Base-by-base conservation (phyloP, 768 basidiomycete genomes). In the Termitomyces sp. region DNA sequence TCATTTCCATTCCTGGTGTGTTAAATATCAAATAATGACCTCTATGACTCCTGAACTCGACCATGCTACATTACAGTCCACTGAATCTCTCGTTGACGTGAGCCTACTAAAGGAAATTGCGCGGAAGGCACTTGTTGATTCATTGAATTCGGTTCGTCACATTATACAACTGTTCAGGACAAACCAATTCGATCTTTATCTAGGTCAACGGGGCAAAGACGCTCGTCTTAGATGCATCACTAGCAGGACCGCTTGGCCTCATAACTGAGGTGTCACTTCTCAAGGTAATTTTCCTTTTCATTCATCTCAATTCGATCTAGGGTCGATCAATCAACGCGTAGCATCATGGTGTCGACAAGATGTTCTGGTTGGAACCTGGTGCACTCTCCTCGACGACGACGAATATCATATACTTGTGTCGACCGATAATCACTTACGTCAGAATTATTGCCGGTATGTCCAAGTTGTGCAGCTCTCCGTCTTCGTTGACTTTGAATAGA, bases 261-360 rank as follows among this genome's bases (percentile, higher is more conserved):
- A 86, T 98, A n/a, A 95, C 93, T 2, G 97, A 98, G 65, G 93
- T 98, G 1, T 84, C 94, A 1, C 72, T 95, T 16, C 77, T 98
- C 55, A 98, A 98, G 86, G 97, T 95, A 52, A 30, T 37, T 4
- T 30, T 33, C 34, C 55, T 48, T 55, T 33, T 44, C 12, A 13
- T 24, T 32, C 27, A 12, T 26, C 30, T 26, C 20, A 20, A 10
- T 24, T 32, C 46, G 27, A n/a, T 26, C 24, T 46, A 20, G 0
- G 20, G 10, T 34, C 2, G 13, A 52, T 32, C 36, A 51, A 36
- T 49, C 57, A 7, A n/a, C 30, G 30, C 24, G 55, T 64, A 98
- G 96, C 91, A 98, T 69, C 95, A 98, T 85, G 95, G 94, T 5
- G 93, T 99, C 3, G 95, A 98, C 77, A 97, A 97, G 79, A 96